These are phyloP conservation scores for Phaeophleospora eucalypticola DNA, from an alignment of 2,329 filamentous ascomycete species.

Conservation along the genomic window DNA sequence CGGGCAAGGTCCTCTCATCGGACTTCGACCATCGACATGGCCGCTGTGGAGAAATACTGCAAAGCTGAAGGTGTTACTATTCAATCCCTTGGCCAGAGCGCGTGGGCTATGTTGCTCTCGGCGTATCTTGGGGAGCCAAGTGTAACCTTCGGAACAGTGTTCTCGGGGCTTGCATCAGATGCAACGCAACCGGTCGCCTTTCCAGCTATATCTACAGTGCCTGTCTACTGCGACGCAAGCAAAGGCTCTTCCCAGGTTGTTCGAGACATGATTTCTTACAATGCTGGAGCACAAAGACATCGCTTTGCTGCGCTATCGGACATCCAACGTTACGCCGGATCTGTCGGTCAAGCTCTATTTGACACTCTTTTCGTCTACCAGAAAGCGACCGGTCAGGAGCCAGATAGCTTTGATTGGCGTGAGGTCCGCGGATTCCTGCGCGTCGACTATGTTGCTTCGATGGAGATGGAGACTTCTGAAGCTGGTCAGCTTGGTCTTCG, in stretches of 20 bases:
- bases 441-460: conserved; percentile 73
- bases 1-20: conserved; percentile 36
- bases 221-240: conserved; percentile 58
- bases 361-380: conserved; percentile 86
- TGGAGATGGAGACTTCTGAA: conserved; percentile 65
- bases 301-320: conserved; percentile 68
- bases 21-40: conserved; percentile 39
- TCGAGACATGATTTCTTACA: conserved; percentile 60
- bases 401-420: conserved; percentile 50
- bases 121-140: conserved; percentile 70
- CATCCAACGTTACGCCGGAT: conserved; percentile 68
- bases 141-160: conserved; percentile 73
- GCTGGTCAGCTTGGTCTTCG: conserved; percentile 54
- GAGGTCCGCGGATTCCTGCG: conserved; percentile 62
- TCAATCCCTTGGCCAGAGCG: conserved; percentile 69
- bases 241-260: conserved; percentile 57
- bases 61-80: conserved; percentile 61
- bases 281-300: conserved; percentile 60
- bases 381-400: conserved; percentile 39
- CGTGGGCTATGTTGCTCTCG: conserved; percentile 72
- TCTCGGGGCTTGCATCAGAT: conserved; percentile 65
- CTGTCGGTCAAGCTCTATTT: conserved; percentile 64
- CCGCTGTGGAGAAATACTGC: conserved; percentile 54
- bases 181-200: conserved; percentile 60
- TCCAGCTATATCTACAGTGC: conserved; percentile 78